A percentile compares a stretch with the other conserved stretches of the same genome.
phyloP scores from a whole-genome alignment of 805 yeast species.

The Citeromyces matritensis region DNA sequence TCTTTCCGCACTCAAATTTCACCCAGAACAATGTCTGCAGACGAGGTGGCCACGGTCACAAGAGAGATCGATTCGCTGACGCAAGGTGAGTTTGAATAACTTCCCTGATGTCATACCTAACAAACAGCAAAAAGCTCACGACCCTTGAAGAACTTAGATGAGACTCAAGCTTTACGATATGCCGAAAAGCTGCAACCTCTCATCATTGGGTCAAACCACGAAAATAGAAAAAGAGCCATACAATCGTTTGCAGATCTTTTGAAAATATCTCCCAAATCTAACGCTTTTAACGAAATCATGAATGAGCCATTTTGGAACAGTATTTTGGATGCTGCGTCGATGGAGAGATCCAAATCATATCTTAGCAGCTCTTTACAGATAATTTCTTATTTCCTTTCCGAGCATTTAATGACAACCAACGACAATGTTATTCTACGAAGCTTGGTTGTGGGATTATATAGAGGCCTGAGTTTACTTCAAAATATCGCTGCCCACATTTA shows the following conservation, averaged over 20 bases:
- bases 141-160: neutral
- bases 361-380: conserved; percentile 10
- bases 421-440: conserved; percentile 11
- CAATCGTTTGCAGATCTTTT: neutral
- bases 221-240: neutral
- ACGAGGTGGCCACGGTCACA: neutral
- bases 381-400: conserved; percentile 21
- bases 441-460: conserved; percentile 12
- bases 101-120: neutral
- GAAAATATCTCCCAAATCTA: conserved; percentile 6
- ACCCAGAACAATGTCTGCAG: neutral
- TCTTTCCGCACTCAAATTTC: too few relatives aligned
- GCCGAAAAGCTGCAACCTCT: neutral
- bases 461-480: conserved; percentile 23
- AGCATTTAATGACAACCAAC: conserved; percentile 25
- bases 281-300: conserved; percentile 7
- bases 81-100: neutral
- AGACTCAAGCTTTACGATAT: neutral
- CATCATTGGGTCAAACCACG: neutral
- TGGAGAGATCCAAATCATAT: conserved; percentile 9
- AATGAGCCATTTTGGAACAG: conserved; percentile 9
- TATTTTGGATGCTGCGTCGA: conserved; percentile 9
- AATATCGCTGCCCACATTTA: conserved; percentile 15
- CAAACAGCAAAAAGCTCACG: neutral
- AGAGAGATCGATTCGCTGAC: neutral